phyloP scores from a whole-genome alignment of 805 yeast genomes.

The Yarrowia keelungensis region DNA sequence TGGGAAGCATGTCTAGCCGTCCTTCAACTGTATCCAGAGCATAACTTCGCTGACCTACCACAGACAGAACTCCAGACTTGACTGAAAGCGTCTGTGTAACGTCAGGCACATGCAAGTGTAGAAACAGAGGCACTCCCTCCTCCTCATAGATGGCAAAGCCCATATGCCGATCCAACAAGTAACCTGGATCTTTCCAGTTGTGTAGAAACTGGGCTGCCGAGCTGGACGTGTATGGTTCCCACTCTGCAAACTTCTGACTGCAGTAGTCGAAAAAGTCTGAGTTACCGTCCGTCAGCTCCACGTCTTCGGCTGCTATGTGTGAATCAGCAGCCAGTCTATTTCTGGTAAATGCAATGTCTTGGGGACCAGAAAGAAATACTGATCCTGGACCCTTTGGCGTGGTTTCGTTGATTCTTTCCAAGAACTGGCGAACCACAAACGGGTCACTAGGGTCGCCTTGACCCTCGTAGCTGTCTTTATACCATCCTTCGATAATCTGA shows the following conservation, averaged over 20 bases:
- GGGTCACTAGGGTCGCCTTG: neutral
- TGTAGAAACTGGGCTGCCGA: constrained; percentile 21
- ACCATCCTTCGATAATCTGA: constrained; percentile 11
- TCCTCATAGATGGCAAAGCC: constrained; percentile 1
- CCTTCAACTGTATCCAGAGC: constrained; percentile 25
- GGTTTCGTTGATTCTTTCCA: constrained; percentile 14
- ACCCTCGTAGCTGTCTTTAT: neutral
- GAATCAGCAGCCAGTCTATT: constrained; percentile 4
- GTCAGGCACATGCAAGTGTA: constrained; percentile 27
- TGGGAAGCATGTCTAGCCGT: constrained; percentile 8
- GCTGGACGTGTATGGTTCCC: neutral
- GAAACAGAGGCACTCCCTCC: neutral
- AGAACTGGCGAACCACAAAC: constrained; percentile 6
- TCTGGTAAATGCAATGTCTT: constrained; percentile 22
- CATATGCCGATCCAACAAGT: neutral
- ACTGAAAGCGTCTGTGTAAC: constrained; percentile 12
- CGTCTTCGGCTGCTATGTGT: neutral
- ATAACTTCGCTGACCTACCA: constrained; percentile 30
- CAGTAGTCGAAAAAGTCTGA: constrained; percentile 17
- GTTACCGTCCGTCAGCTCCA: constrained; percentile 24
- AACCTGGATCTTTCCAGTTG: neutral
- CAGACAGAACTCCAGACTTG: constrained; percentile 6
- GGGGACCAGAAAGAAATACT: constrained; percentile 17
- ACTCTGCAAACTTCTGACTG: constrained; percentile 1
- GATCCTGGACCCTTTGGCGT: constrained; percentile 24